Conservation (phyloP, 306 rosid species). For the Oxytropis ochrocephala region DNA sequence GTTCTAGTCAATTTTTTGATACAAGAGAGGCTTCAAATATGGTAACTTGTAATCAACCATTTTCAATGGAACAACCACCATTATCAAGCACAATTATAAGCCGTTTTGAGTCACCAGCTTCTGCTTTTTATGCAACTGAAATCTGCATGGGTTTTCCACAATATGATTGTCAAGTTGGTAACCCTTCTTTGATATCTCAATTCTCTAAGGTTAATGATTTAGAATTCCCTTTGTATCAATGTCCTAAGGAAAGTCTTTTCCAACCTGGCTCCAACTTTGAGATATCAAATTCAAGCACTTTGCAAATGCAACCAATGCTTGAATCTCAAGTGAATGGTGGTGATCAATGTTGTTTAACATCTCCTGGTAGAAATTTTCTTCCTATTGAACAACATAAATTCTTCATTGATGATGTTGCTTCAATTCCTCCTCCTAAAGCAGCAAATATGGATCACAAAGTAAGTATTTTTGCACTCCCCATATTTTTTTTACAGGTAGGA, state of each 20-base stretch:
- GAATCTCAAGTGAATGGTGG: constrained; percentile 25
- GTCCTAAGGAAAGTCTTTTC: constrained; percentile 29
- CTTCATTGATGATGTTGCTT: constrained; percentile 21
- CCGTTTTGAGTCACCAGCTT: constrained; percentile 62
- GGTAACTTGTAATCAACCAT: constrained; percentile 38
- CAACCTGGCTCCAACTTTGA: constrained; percentile 30
- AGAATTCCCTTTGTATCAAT: constrained; percentile 48
- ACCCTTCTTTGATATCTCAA: constrained; percentile 22
- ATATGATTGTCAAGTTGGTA: constrained; percentile 36
- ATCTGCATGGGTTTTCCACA: constrained; percentile 64
- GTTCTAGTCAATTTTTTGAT: constrained; percentile 34
- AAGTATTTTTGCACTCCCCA: constrained; percentile 11
- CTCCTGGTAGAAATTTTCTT: constrained; percentile 27
- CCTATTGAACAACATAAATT: constrained; percentile 33
- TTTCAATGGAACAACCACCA: constrained; percentile 28
- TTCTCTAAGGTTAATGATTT: constrained; percentile 25
- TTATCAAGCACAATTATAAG: constrained; percentile 37
- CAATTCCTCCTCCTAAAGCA: constrained; percentile 29
- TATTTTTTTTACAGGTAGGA: too few relatives aligned
- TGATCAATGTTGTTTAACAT: constrained; percentile 18
- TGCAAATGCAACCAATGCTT: constrained; percentile 35
- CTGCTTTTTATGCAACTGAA: constrained; percentile 66
- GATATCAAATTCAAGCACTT: constrained; percentile 36
- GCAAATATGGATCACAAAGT: constrained; percentile 47
- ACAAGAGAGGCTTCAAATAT: constrained; percentile 39